A percentile compares a stretch with the other conserved stretches of the same genome.
Conservation (phyloP, 2,329 filamentous ascomycete species). For the Hypoxylon sp. region DNA sequence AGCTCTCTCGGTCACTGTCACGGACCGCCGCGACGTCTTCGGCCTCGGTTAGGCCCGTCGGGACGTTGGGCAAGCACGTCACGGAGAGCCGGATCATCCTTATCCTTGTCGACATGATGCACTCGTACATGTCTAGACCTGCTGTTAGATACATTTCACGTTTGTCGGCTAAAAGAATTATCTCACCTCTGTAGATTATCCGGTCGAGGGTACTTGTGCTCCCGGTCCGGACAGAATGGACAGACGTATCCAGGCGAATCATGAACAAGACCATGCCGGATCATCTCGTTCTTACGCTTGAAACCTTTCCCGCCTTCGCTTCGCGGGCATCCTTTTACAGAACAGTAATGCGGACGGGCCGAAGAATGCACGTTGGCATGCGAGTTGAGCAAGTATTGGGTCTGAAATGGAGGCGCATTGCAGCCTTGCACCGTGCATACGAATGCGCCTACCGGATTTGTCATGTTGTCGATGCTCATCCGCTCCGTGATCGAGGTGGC, state of each 20-base stretch:
- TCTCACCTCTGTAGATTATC: conserved; percentile 92
- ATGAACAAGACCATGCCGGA: conserved; percentile 84
- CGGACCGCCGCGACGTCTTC: conserved; percentile 70
- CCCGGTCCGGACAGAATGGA: conserved; percentile 91
- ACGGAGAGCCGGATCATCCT: conserved; percentile 81
- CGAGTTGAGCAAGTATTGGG: conserved; percentile 79
- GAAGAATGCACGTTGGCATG: conserved; percentile 77
- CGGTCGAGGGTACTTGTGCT: conserved; percentile 92
- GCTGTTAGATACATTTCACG: conserved; percentile 9
- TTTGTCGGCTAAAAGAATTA: conserved; percentile 3
- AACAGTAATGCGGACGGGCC: conserved; percentile 70
- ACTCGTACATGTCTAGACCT: conserved; percentile 82
- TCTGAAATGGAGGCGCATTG: conserved; percentile 77
- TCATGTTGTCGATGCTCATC: conserved; percentile 67
- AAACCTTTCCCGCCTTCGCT: conserved; percentile 72
- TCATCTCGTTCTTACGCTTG: conserved; percentile 78
- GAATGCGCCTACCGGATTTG: conserved; percentile 61
- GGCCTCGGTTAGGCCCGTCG: conserved; percentile 82
- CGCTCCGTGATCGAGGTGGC: conserved; percentile 56
- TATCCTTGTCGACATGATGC: conserved; percentile 88
- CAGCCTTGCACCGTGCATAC: conserved; percentile 70
- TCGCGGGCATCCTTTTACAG: conserved; percentile 67
- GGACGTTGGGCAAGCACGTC: conserved; percentile 86
- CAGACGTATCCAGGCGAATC: conserved; percentile 95
- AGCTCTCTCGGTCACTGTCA: conserved; percentile 22